phyloP scores from a whole-genome alignment of 2,329 filamentous ascomycete genomes.

The Mycosphaerelloides madeirae region DNA sequence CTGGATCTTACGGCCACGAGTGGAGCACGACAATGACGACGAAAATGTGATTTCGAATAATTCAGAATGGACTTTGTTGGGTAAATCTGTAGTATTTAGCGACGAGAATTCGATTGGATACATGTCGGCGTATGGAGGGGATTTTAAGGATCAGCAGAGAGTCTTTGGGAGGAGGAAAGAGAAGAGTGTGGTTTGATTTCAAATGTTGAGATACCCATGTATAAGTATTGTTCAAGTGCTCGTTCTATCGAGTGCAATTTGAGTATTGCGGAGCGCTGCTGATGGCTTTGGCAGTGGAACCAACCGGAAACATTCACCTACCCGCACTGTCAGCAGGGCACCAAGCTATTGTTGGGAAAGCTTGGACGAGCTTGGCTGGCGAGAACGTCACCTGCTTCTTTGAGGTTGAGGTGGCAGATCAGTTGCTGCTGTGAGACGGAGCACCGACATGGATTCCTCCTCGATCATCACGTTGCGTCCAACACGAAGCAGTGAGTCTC shows the following conservation, averaged over 20 bases:
- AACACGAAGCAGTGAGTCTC: too few species aligned
- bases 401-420: too few species aligned
- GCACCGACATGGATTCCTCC: too few species aligned
- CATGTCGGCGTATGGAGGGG: conserved; percentile 19
- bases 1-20: conserved; percentile 38
- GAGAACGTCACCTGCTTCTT: too few species aligned
- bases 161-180: conserved; percentile 14
- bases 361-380: too few species aligned
- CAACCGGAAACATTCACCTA: too few species aligned
- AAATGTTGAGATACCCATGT: conserved; percentile 5
- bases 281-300: background rate
- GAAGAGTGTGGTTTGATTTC: too few species aligned
- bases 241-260: background rate
- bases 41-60: conserved; percentile 5
- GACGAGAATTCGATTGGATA: conserved; percentile 30
- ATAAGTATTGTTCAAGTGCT: conserved; percentile 5
- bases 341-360: too few species aligned
- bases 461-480: too few species aligned
- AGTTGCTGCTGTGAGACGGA: too few species aligned
- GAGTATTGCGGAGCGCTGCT: background rate
- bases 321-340: too few species aligned
- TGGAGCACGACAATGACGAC: conserved; percentile 1
- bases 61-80: conserved; percentile 36
- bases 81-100: conserved; percentile 39
- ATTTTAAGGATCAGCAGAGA: conserved; percentile 17